phyloP scores from a whole-genome alignment of 768 basidiomycete species.

The Hebeloma cylindrosporum region DNA sequence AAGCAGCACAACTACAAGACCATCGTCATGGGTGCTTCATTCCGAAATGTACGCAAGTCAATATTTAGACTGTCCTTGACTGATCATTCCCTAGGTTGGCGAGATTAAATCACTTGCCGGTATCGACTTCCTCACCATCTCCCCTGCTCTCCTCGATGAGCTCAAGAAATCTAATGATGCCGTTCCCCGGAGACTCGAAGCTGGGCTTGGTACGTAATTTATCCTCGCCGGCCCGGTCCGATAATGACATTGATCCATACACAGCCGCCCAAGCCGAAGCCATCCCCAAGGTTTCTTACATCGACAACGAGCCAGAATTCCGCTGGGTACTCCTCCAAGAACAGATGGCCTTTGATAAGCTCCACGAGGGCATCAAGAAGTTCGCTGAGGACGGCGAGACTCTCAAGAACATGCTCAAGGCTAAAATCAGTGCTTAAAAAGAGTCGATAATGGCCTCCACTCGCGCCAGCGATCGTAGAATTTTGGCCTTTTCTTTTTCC shows the following conservation, averaged over 20 bases:
- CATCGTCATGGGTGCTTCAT: slow-evolving; percentile 99
- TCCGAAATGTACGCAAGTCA: slow-evolving; percentile 81
- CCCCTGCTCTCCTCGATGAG: slow-evolving; percentile 88
- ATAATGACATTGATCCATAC: slow-evolving; percentile 2
- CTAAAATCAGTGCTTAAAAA: slow-evolving; percentile 57
- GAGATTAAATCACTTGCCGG: slow-evolving; percentile 96
- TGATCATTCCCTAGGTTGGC: slow-evolving; percentile 50
- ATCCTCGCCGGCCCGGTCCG: slow-evolving; percentile 7
- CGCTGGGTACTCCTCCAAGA: slow-evolving; percentile 92
- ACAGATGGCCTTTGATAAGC: slow-evolving; percentile 97
- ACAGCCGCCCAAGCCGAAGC: slow-evolving; percentile 56
- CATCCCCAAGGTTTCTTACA: slow-evolving; percentile 76
- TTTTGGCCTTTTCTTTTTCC: no score
- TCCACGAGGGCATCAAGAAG: slow-evolving; percentile 97
- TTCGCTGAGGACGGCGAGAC: slow-evolving; percentile 94
- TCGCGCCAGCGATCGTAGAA: no score
- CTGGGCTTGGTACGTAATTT: slow-evolving; percentile 51
- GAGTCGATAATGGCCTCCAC: neutral
- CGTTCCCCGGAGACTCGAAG: slow-evolving; percentile 85
- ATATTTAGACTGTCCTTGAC: neutral
- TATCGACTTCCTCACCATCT: slow-evolving; percentile 96
- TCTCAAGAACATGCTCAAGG: slow-evolving; percentile 77
- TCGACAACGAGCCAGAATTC: slow-evolving; percentile 97
- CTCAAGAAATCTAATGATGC: slow-evolving; percentile 76
- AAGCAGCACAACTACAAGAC: slow-evolving; percentile 98